A percentile compares a stretch with the other conserved stretches of the same genome.
Evolutionary conservation across 2,329 filamentous ascomycete species (phyloP).

Genomic region (Huntiella omanensis): DNA sequence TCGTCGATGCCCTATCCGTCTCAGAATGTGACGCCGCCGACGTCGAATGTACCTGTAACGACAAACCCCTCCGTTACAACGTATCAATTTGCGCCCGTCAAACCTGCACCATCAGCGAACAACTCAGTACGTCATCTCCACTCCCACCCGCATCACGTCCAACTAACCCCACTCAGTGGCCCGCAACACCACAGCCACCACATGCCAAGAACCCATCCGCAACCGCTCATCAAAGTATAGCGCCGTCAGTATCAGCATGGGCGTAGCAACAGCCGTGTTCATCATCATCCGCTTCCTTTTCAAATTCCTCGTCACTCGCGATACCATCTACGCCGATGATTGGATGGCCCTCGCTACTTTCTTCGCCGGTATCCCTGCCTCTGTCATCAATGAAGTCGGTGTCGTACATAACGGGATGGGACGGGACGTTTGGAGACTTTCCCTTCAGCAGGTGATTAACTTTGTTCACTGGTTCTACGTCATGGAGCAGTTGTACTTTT

Average conservation of each 20-base stretch:
- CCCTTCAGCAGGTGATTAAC: conserved; percentile 21
- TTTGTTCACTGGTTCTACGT: conserved; percentile 27
- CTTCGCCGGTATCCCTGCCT: conserved; percentile 16
- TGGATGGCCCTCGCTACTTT: conserved; percentile 18
- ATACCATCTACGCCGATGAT: conserved; percentile 22
- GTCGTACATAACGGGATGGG: conserved; percentile 25
- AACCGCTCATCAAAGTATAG: conserved; percentile 19
- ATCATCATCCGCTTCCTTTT: conserved; percentile 23
- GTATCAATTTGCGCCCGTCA: conserved; percentile 16
- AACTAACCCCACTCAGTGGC: conserved; percentile 6
- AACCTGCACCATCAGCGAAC: conserved; percentile 13
- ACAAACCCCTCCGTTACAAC: conserved; percentile 14
- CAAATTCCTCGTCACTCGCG: conserved; percentile 19
- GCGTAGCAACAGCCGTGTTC: conserved; percentile 21
- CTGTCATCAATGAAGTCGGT: conserved; percentile 18
- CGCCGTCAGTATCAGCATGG: conserved; percentile 18
- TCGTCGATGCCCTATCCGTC: conserved; percentile 13
- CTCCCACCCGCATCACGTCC: neutral
- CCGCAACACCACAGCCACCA: conserved; percentile 14
- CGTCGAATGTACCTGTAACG: conserved; percentile 18
- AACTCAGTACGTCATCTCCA: conserved; percentile 1
- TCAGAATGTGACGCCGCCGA: conserved; percentile 17
- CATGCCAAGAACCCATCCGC: conserved; percentile 16
- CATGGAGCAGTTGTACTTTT: conserved; percentile 27
- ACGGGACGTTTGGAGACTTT: conserved; percentile 31